phyloP scores from a whole-genome alignment of 2,329 filamentous ascomycete genomes.

The Fusarium poae region DNA sequence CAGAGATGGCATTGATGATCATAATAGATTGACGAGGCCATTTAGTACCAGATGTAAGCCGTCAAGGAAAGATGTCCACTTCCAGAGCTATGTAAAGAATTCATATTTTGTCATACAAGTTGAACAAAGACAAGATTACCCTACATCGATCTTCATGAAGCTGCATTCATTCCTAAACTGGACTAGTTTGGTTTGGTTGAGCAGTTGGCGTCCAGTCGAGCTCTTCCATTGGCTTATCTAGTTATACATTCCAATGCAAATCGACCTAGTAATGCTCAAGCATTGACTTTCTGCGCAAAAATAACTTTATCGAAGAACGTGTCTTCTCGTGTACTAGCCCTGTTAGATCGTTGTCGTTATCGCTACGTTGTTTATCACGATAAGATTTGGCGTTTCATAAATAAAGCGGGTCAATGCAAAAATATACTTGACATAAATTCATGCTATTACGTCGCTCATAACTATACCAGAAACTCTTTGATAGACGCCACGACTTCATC shows the following conservation, averaged over 20 bases:
- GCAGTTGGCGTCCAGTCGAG: not conserved
- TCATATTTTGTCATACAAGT: not conserved
- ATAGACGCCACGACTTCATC: conserved; percentile 60
- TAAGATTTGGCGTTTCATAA: not conserved
- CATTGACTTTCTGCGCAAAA: not conserved
- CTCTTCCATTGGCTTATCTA: not conserved
- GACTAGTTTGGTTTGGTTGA: not conserved
- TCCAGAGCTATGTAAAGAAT: not conserved
- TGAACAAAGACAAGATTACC: not conserved
- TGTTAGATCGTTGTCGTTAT: too few species aligned
- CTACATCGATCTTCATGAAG: not conserved
- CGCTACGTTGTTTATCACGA: not conserved
- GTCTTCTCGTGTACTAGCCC: too few species aligned
- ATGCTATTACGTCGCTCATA: not conserved
- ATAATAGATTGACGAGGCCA: accelerated
- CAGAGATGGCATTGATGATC: too few species aligned
- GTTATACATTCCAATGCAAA: not conserved
- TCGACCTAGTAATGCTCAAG: not conserved
- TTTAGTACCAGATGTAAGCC: accelerated
- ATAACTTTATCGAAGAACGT: not conserved
- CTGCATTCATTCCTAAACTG: not conserved
- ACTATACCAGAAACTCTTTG: conserved; percentile 55
- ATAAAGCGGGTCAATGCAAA: not conserved
- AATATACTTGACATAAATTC: not conserved
- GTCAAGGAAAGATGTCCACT: too few species aligned